phyloP scores from a whole-genome alignment of 805 yeast genomes.

The Candida piceae region DNA sequence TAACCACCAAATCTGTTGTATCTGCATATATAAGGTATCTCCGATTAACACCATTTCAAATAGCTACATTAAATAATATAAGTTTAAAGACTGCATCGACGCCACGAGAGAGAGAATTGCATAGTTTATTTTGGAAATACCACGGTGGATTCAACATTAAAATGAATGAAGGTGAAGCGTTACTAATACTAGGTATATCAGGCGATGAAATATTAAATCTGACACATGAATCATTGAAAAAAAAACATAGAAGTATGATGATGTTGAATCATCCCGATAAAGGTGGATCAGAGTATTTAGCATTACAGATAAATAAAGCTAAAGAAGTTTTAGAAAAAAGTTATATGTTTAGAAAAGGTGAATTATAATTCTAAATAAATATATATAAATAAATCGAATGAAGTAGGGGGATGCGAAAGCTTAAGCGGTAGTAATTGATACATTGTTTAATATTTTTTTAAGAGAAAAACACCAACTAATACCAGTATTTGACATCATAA shows the following conservation, averaged over 20 bases:
- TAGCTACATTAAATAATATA: constrained; percentile 38
- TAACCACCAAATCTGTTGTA: constrained; percentile 39
- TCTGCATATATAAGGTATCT: constrained; percentile 28
- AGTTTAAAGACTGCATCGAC: constrained; percentile 10
- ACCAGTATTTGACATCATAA: constrained; percentile 55
- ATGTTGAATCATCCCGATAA: constrained; percentile 82
- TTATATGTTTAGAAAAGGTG: constrained; percentile 29
- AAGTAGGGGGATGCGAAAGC: too few species aligned
- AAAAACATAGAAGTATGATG: constrained; percentile 73
- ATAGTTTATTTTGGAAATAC: constrained; percentile 32
- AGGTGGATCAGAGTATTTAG: constrained; percentile 79
- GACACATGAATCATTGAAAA: constrained; percentile 48
- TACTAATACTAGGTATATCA: constrained; percentile 55
- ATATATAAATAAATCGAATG: too few species aligned
- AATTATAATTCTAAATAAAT: too few species aligned
- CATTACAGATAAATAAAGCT: constrained; percentile 84
- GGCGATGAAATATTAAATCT: constrained; percentile 50
- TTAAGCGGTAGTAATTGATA: too few species aligned
- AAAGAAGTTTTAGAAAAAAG: constrained; percentile 74
- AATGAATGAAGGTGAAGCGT: constrained; percentile 70
- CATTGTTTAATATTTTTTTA: constrained; percentile 46
- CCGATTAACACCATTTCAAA: constrained; percentile 31
- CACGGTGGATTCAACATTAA: constrained; percentile 59
- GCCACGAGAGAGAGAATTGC: constrained; percentile 7
- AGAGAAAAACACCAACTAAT: constrained; percentile 67